Conservation (phyloP, 2,329 filamentous ascomycete species). For the Penicillium brasilianum region DNA sequence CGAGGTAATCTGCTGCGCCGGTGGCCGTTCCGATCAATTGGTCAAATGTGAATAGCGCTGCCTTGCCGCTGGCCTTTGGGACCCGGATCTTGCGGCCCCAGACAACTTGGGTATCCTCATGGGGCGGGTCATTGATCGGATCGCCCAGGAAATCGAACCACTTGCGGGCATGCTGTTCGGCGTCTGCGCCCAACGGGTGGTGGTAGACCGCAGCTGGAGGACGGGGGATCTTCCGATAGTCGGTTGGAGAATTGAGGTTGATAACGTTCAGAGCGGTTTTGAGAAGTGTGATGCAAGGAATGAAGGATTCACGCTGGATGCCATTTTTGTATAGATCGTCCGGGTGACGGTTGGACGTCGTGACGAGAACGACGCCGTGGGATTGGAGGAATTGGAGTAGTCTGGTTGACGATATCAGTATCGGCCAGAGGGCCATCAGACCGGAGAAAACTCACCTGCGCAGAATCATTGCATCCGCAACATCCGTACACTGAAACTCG, state of each 20-base stretch:
- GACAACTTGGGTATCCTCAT: slow-evolving; percentile 77
- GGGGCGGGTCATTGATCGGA: slow-evolving; percentile 73
- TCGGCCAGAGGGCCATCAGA: no score
- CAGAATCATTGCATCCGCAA: slow-evolving; percentile 98
- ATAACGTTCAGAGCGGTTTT: slow-evolving; percentile 84
- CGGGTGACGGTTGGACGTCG: slow-evolving; percentile 95
- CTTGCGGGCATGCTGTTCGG: slow-evolving; percentile 80
- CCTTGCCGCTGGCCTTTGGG: slow-evolving; percentile 82
- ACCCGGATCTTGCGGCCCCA: slow-evolving; percentile 93
- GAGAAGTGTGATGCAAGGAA: slow-evolving; percentile 92
- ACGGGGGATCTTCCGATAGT: slow-evolving; percentile 95
- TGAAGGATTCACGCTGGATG: slow-evolving; percentile 91
- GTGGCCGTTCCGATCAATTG: slow-evolving; percentile 88
- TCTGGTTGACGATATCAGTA: slow-evolving; percentile 43
- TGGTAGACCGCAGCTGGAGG: slow-evolving; percentile 95
- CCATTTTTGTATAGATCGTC: slow-evolving; percentile 98
- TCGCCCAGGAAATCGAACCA: slow-evolving; percentile 97
- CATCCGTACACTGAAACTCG: slow-evolving; percentile 98
- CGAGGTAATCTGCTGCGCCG: slow-evolving; percentile 92
- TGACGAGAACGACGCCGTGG: slow-evolving; percentile 94
- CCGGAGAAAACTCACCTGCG: slow-evolving; percentile 62
- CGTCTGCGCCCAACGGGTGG: slow-evolving; percentile 78
- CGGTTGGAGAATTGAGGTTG: slow-evolving; percentile 91
- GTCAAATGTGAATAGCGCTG: slow-evolving; percentile 89
- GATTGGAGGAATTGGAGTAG: slow-evolving; percentile 91